Evolutionary conservation across 108 stramenopile genomes (phyloP), one percentile per base, ranked within the genome.

Genomic region (Seminavis robusta): DNA sequence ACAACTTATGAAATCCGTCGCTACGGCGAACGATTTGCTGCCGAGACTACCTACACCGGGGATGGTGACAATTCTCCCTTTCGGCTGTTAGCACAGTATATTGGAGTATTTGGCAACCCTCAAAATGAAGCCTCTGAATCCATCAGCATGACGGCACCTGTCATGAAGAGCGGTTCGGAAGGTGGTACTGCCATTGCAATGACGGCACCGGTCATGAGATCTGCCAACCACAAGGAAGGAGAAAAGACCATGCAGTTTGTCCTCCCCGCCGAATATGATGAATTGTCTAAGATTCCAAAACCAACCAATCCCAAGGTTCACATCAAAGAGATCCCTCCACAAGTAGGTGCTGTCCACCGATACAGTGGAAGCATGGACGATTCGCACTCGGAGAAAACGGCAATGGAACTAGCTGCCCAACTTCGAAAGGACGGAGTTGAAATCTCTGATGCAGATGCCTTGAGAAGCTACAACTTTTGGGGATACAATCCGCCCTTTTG

Each of bases 401-500:
- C 86, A 0, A 33, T 37, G 27, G 53, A 38, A 8, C 53, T 89
- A 48, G 76, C 70, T 2, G 26, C 36, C 13, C 81, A 86, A 33
- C 43, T 94, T 19, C 69, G 52, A 20, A 42, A 58, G 27, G 93
- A 89, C 40, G 82, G 83, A 33, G 70, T 86, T 0, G 54, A 60
- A 13, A 75, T 87, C 24, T 67, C 60, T 0, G 69, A 79, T 27
- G 86, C 88, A 11, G 64, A 57, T 33, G 80, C 66, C 0, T 30
- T 78, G 30, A 51, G 63, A 30, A 15, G 79, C 19, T 92, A 59
- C 53, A 74, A 86, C 44, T 84, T 82, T 52, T 88, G 87, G 84
- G 86, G 85, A 29, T 94, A 83, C 63, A 89, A 94, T 54, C 90
- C 94, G 15, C 94, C 94, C 0, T 92, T 90, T 31, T 88, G 86